phyloP scores from a whole-genome alignment of 148 eudicot genomes.

The Dianthus caryophyllus region DNA sequence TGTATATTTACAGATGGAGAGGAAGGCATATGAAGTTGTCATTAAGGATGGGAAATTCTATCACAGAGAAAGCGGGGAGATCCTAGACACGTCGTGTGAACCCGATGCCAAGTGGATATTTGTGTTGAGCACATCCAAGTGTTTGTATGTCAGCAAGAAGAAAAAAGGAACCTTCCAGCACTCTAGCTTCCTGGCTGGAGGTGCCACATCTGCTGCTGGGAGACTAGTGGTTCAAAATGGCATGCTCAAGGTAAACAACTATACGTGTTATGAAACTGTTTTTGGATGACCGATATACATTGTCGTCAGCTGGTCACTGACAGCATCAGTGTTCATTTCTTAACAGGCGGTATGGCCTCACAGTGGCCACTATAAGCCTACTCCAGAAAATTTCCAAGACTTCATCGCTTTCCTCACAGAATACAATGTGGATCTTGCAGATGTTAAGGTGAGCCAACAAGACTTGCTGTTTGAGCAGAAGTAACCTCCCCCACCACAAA shows the following conservation, averaged over 20 bases:
- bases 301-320: neutral
- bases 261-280: too few relatives aligned
- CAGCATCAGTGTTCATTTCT: neutral
- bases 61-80: slow-evolving; percentile 53
- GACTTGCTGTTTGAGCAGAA: neutral
- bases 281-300: too few relatives aligned
- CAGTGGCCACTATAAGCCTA: slow-evolving; percentile 96
- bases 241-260: slow-evolving; percentile 54
- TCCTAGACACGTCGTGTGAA: slow-evolving; percentile 57
- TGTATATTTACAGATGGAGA: slow-evolving; percentile 72
- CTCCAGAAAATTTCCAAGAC: slow-evolving; percentile 83
- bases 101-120: slow-evolving; percentile 86
- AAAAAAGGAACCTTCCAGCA: slow-evolving; percentile 93
- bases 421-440: slow-evolving; percentile 67
- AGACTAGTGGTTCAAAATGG: slow-evolving; percentile 78
- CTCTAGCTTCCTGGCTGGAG: slow-evolving; percentile 97
- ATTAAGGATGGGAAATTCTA: slow-evolving; percentile 63
- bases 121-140: slow-evolving; percentile 86
- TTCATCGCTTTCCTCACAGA: slow-evolving; percentile 65
- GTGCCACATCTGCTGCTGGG: slow-evolving; percentile 96
- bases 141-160: slow-evolving; percentile 79
- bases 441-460: slow-evolving; percentile 61
- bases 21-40: slow-evolving; percentile 70
- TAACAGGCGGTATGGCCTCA: slow-evolving; percentile 92
- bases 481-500: neutral